Evolutionary conservation across 2,329 filamentous ascomycete genomes (phyloP), one percentile per base, ranked within the genome.

Genomic region (Bertia moriformis): DNA sequence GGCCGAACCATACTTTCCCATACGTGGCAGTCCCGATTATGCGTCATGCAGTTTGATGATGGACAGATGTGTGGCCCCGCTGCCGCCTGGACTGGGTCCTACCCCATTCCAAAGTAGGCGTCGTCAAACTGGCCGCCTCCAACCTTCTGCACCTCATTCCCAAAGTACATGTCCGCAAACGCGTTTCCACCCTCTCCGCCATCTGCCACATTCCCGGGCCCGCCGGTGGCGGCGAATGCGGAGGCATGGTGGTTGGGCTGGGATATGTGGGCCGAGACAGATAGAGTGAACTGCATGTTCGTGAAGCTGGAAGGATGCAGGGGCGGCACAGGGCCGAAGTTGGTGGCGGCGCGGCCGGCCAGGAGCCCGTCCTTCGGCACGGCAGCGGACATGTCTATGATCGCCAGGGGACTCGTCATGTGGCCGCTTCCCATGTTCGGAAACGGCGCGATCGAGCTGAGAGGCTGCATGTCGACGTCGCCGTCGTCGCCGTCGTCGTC

Each of bases 391-490:
- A 10, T 50, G 13, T 50, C 44, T 38, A 54, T 54, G 20, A 51
- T 40, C 5, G 35, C 32, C 3, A 42, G 37, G 12, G 46, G n/a
- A n/a, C n/a, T n/a, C n/a, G n/a, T n/a, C n/a, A n/a, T 42, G 14
- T 43, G 19, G 19, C 57, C 65, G 53, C 70, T 61, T 19, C 67
- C 68, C 67, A 73, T 73, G 44, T 73, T 67, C 2, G 71, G 66
- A 44, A 74, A 66, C 0, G 71, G 65, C 14, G 71, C 71, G 38
- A 69, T 59, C n/a, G n/a, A 14, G 17, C 17, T 36, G 32, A 12
- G 10, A 7, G 32, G 7, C n/a, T 7, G 32, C 7, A 48, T 39
- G 4, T 39, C 44, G 22, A 29, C 10, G 20, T 22, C 20, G 40
- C 22, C 22, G n/a, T 7, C 7, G 22, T 7, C 7, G 7, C 7